Percentiles rank a stretch among this genome's conserved stretches.
Evolutionary conservation across 2,329 filamentous ascomycete genomes (phyloP).

Genomic region (Huntiella savannae): DNA sequence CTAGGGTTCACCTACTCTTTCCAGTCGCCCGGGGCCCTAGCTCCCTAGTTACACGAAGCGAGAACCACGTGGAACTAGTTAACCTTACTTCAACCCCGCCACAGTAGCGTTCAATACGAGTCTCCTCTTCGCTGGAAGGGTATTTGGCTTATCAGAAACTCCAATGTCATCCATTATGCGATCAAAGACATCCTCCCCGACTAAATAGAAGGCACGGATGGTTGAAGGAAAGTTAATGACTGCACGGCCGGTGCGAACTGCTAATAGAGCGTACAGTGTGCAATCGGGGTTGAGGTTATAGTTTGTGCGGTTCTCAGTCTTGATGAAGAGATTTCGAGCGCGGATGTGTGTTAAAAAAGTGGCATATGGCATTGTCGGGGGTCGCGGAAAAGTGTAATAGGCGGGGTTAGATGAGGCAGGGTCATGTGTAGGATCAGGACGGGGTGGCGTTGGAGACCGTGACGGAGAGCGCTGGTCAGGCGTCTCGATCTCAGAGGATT

Average conservation of each 20-base stretch:
- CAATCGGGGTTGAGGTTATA: slow-evolving; percentile 5
- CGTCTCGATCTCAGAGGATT: too few relatives aligned
- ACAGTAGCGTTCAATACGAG: not conserved
- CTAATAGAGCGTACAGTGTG: slow-evolving; percentile 3
- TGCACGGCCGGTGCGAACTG: not conserved
- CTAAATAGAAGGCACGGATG: not conserved
- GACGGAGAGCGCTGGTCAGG: too few relatives aligned
- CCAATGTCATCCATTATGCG: slow-evolving; percentile 1
- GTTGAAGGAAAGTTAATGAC: not conserved
- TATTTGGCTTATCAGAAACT: not conserved
- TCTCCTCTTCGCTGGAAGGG: not conserved
- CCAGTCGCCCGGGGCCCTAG: too few relatives aligned
- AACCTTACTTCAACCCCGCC: not conserved
- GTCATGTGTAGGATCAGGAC: not conserved
- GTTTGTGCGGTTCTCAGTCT: slow-evolving; percentile 5
- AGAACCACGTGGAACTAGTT: too few relatives aligned
- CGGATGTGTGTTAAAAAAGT: not conserved
- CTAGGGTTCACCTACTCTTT: too few relatives aligned
- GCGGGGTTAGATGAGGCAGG: not conserved
- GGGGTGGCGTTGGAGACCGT: too few relatives aligned
- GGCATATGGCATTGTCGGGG: not conserved
- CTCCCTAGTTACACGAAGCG: too few relatives aligned
- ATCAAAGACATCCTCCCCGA: not conserved
- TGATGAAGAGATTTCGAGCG: slow-evolving; percentile 2
- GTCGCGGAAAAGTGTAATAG: not conserved